A percentile compares a stretch with the other conserved stretches of the same genome.
phyloP scores from a whole-genome alignment of 257 asterid species.

The Scutellaria baicalensis region DNA sequence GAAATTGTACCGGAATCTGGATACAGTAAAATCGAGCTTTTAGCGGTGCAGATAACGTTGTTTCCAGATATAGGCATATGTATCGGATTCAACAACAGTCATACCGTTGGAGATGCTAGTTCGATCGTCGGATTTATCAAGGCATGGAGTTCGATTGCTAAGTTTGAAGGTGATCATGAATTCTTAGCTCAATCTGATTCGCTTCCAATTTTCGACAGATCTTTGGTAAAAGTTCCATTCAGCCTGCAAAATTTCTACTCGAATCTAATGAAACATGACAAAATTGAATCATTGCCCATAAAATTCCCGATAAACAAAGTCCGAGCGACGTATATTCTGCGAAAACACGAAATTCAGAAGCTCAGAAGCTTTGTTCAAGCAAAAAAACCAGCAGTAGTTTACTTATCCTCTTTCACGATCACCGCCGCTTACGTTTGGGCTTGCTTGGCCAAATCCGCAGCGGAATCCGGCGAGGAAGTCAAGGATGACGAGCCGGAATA shows the following conservation, averaged over 20 bases:
- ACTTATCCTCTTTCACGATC: constrained; percentile 36
- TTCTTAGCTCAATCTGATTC: background rate
- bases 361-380: constrained; percentile 20
- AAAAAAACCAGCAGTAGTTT: constrained; percentile 8
- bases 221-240: constrained; percentile 28
- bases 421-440: constrained; percentile 39
- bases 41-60: constrained; percentile 34
- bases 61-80: constrained; percentile 35
- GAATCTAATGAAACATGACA: constrained; percentile 1
- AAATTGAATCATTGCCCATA: background rate
- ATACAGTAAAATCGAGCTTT: constrained; percentile 4
- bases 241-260: constrained; percentile 16
- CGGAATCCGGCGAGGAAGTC: constrained; percentile 11
- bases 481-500: constrained; percentile 21
- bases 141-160: constrained; percentile 29
- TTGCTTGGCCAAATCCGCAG: constrained; percentile 29
- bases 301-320: constrained; percentile 18
- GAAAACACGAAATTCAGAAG: constrained; percentile 18
- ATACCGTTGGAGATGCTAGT: constrained; percentile 40
- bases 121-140: constrained; percentile 30
- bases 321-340: constrained; percentile 30
- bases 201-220: constrained; percentile 35
- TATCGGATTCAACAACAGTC: constrained; percentile 31
- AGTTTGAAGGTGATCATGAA: constrained; percentile 12
- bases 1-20: background rate